These are phyloP conservation scores for Crithidia brevicula DNA, from an alignment of 208 protist species.

Conservation along the genomic window DNA sequence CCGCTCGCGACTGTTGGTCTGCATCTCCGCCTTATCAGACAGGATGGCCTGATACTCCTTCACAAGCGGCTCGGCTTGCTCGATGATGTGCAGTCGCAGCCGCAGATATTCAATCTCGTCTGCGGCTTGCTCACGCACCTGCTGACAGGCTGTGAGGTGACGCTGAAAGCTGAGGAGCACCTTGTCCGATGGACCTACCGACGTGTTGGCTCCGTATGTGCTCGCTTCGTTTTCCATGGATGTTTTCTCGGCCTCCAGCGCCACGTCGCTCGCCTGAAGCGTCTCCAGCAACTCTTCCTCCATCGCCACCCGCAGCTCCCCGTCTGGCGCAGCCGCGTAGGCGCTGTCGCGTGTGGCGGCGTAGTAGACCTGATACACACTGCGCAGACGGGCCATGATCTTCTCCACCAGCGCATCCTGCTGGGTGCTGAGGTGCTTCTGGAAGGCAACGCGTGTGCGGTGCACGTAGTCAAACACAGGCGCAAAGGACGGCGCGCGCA, in stretches of 20 bases:
- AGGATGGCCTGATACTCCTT: conserved; percentile 44
- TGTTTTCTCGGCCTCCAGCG: not conserved
- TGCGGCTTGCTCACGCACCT: conserved; percentile 33
- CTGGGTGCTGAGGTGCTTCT: conserved; percentile 41
- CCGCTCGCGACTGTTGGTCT: conserved; percentile 63
- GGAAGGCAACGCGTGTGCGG: conserved; percentile 34
- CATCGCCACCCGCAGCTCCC: conserved; percentile 36
- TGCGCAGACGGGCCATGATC: conserved; percentile 34
- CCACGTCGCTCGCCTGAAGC: conserved; percentile 2
- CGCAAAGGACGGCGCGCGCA: conserved; percentile 49
- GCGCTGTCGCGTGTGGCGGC: conserved; percentile 25
- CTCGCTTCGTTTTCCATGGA: no score
- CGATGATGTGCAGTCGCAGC: conserved; percentile 45
- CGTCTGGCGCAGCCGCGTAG: conserved; percentile 30
- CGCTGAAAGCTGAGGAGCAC: conserved; percentile 33
- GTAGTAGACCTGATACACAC: conserved; percentile 32
- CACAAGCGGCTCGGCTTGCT: conserved; percentile 48
- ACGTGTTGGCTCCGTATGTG: not conserved
- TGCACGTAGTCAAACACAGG: conserved; percentile 59
- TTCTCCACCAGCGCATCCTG: conserved; percentile 34
- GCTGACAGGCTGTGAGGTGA: conserved; percentile 35
- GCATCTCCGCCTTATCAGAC: conserved; percentile 47
- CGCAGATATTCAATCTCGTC: conserved; percentile 35
- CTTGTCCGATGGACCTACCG: not conserved
- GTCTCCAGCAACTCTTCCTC: conserved; percentile 37